phyloP scores from a whole-genome alignment of 202 grass and related monocot genomes.

The Zoysia matrella region DNA sequence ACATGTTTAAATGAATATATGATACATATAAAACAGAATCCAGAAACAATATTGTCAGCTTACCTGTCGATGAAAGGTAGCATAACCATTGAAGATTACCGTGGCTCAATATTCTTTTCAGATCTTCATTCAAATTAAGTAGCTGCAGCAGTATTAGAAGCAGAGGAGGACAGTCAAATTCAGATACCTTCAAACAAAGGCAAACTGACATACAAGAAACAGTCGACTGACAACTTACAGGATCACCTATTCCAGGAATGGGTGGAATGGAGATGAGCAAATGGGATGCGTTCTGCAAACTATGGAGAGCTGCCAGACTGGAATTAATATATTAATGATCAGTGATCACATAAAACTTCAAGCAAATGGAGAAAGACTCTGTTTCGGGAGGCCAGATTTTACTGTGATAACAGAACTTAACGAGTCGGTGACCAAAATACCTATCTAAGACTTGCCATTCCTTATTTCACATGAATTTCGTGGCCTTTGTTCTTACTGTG shows the following conservation, averaged over 20 bases:
- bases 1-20: constrained; percentile 3
- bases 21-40: background rate
- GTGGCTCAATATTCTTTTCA: constrained; percentile 46
- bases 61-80: constrained; percentile 89
- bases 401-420: background rate
- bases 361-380: background rate
- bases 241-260: constrained; percentile 64
- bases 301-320: constrained; percentile 51
- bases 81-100: constrained; percentile 79
- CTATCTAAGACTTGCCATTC: background rate
- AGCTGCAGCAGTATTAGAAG: constrained; percentile 51
- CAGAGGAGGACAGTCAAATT: constrained; percentile 5
- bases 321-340: background rate
- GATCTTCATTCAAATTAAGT: constrained; percentile 50
- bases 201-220: background rate
- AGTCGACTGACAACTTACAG: constrained; percentile 54
- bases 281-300: constrained; percentile 60
- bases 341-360: constrained; percentile 4
- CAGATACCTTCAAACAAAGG: background rate
- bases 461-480: background rate
- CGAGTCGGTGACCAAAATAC: background rate
- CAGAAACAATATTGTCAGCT: constrained; percentile 18
- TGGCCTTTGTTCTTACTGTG: too few relatives aligned
- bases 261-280: constrained; percentile 80
- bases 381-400: background rate